These are phyloP conservation scores for Aspergillus novofumigatus DNA, from an alignment of 2,329 filamentous ascomycete genomes.

Conservation along the genomic window DNA sequence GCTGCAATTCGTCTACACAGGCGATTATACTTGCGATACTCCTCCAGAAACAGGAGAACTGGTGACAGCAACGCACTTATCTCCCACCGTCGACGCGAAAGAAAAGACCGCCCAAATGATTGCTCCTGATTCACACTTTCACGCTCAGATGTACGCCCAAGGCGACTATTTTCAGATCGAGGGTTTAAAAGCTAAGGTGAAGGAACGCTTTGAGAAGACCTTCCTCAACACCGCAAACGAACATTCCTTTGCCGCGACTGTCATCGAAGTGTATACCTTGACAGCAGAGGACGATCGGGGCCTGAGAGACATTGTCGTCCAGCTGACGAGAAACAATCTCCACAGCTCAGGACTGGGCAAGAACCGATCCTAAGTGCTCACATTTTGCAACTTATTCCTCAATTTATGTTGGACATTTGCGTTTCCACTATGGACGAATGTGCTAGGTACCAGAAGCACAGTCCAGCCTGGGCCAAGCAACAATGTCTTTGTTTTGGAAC, in stretches of 20 bases:
- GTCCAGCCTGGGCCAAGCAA: too few relatives aligned
- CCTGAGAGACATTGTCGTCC: neutral
- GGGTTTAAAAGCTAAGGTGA: neutral
- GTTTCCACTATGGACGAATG: neutral
- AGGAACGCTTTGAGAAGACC: neutral
- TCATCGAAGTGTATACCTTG: neutral
- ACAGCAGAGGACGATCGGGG: neutral
- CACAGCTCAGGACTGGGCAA: neutral
- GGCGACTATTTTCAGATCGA: constrained; percentile 1
- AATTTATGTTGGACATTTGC: neutral
- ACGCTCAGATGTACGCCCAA: neutral
- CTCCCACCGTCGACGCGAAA: neutral
- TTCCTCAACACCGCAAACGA: neutral
- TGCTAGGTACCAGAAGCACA: neutral
- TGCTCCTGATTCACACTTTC: neutral
- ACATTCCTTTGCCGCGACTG: neutral
- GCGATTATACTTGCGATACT: neutral
- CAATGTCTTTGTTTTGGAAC: too few relatives aligned
- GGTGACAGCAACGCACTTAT: neutral
- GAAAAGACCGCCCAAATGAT: neutral
- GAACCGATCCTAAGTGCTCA: neutral
- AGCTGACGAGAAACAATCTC: neutral
- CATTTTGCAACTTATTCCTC: neutral
- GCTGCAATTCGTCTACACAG: neutral
- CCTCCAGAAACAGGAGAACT: neutral